Base-by-base conservation (phyloP, 805 yeast species). In the Saccharomycopsis sp. region DNA sequence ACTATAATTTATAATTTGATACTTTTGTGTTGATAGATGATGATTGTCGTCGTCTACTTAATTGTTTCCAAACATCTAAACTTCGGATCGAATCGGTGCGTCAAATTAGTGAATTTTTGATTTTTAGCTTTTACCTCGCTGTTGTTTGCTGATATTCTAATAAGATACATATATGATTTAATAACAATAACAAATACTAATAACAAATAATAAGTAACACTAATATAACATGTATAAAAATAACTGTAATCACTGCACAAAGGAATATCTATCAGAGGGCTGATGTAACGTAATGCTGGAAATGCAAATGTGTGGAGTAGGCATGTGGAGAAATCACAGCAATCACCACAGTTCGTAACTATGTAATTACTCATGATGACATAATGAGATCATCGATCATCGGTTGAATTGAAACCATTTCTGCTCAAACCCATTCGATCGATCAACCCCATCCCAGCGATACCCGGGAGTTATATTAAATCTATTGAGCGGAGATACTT, bases 371-470 rank as follows among this genome's bases (percentile, higher is more conserved):
- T n/a, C n/a, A n/a, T n/a, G n/a, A n/a, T n/a, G n/a, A n/a, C n/a
- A n/a, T n/a, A n/a, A n/a, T n/a, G n/a, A n/a, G n/a, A n/a, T 35
- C 8, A 35, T 35, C 14, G 14, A 14, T 14, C 14, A 35, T 35
- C 49, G 49, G 22, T 44, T 44, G 22, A 17, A 44, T 8, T 69
- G 75, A 63, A 87, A 76, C 76, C 87, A 79, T 57, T 78, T 74
- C 54, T 72, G 74, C 68, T 92, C 98, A 70, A 87, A 92, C 2
- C 97, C 97, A 67, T 86, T 92, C 0, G 96, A 84, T 60, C 98
- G 73, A 70, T 89, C 92, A 1, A 92, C 84, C 0, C 97, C 97
- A 70, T 89, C 96, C 98, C 98, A 92, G 58, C 89, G 75, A 63
- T 76, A 75, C 0, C 97, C 97, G 0, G 97, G 96, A 2, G 73